Base-by-base conservation (phyloP, 1,284 basidiomycete genomes). In the Retiboletus fuscus region DNA sequence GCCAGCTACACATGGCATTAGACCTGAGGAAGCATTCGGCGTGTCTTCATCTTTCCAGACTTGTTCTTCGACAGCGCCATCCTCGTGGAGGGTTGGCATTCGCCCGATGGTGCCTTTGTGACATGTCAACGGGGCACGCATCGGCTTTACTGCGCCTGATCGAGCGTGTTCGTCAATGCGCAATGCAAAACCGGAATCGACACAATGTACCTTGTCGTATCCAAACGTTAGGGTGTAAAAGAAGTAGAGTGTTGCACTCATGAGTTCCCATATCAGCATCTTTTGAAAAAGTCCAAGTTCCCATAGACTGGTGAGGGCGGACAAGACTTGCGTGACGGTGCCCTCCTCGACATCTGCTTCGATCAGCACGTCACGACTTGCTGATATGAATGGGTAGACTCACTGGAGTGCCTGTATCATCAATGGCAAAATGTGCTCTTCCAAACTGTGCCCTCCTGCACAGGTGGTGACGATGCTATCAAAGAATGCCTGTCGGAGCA, bases 221-320 rank as follows among this genome's bases (percentile, higher is more conserved):
- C 97, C 97, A 99, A n/a, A 91, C 84, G 82, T 98, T 97, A 0
- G 98, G 97, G 82, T 99, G 76, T 95, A 97, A 53, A 99, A 84
- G 79, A 99, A 97, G 1, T 95, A 95, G 13, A 96, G 85, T 0
- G 94, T 93, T 0, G 92, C 91, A 67, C 92, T 94, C 88, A 98
- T 94, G 47, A 98, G 85, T 74, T 99, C 96, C 95, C 96, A 97
- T 60, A 98, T 91, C n/a, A 93, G 90, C 89, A 94, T 93, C 80
- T 96, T 95, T 79, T 95, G 92, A 81, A 99, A 93, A 8, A 99
- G 82, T 0, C 95, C 93, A 6, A 96, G 87, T 77, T 96, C 93
- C 67, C 95, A 94, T 26, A 99, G 87, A 77, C 92, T 94, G 0
- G 94, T 95, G 61, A 99, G 85, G 1, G 96, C 92, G 0, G 89